These are phyloP conservation scores for Singerocomus inundabilis DNA, from an alignment of 1,284 basidiomycete genomes.

Conservation along the genomic window DNA sequence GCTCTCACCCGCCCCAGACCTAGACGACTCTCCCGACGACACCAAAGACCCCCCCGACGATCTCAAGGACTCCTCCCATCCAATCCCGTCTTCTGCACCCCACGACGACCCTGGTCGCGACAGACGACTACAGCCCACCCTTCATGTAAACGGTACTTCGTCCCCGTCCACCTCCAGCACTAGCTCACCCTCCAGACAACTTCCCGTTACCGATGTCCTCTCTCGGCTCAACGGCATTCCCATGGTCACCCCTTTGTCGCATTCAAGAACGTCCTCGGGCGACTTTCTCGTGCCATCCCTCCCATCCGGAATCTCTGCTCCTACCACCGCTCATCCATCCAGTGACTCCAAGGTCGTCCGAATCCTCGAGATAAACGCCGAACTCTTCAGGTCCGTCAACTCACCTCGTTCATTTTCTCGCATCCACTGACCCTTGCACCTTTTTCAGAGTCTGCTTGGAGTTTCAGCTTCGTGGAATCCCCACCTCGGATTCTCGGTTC, in stretches of 20 bases:
- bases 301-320: conserved; percentile 13
- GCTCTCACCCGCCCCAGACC: conserved; percentile 60
- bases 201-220: conserved; percentile 12
- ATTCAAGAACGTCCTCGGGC: conserved; percentile 29
- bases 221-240: conserved; percentile 20
- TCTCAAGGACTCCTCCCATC: conserved; percentile 4
- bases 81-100: conserved; percentile 3
- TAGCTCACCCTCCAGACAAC: conserved; percentile 24
- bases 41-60: conserved; percentile 30
- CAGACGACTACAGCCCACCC: conserved; percentile 20
- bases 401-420: not conserved
- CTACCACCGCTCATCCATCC: conserved; percentile 3
- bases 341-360: conserved; percentile 53
- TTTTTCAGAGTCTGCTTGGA: conserved; percentile 50
- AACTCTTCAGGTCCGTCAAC: conserved; percentile 56
- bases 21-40: conserved; percentile 38
- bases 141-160: conserved; percentile 23
- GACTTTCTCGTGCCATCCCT: conserved; percentile 26
- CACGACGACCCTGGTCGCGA: conserved; percentile 16
- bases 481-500: conserved; percentile 48
- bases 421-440: not conserved
- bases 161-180: conserved; percentile 22
- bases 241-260: conserved; percentile 17
- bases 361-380: conserved; percentile 63
- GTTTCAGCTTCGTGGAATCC: conserved; percentile 53